Evolutionary conservation across 257 asterid genomes (phyloP).

Genomic region (Scutellaria baicalensis): DNA sequence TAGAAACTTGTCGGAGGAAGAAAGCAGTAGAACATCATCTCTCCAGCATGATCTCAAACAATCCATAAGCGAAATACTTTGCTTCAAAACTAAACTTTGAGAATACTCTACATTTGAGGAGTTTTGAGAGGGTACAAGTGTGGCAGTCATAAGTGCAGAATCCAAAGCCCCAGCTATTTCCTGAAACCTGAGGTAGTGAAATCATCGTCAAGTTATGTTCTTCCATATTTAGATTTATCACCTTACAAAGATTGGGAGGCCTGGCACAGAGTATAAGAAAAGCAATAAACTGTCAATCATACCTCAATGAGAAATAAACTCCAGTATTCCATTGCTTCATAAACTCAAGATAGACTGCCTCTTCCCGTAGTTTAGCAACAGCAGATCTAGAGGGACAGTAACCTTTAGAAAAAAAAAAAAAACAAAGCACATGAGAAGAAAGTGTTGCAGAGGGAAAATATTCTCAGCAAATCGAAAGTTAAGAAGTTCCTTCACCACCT

Average conservation of each 20-base stretch:
- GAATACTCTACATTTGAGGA: slow-evolving; percentile 36
- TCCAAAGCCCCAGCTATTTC: slow-evolving; percentile 97
- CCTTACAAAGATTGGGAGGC: slow-evolving; percentile 16
- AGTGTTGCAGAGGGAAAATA: not conserved
- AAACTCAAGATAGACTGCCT: slow-evolving; percentile 75
- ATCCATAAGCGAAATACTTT: slow-evolving; percentile 73
- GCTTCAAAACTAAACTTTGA: slow-evolving; percentile 54
- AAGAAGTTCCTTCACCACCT: slow-evolving; percentile 39
- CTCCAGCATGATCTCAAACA: slow-evolving; percentile 93
- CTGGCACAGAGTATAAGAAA: not conserved
- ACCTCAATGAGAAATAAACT: slow-evolving; percentile 91
- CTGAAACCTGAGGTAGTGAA: slow-evolving; percentile 71
- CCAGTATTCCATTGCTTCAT: slow-evolving; percentile 94
- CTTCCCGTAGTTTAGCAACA: slow-evolving; percentile 67
- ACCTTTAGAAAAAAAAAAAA: slow-evolving; percentile 44
- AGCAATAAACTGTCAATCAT: not conserved
- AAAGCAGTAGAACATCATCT: slow-evolving; percentile 79
- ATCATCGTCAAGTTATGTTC: slow-evolving; percentile 17
- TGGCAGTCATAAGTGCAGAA: slow-evolving; percentile 63
- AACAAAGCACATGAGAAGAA: slow-evolving; percentile 21
- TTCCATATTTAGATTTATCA: not conserved
- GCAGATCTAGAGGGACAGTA: slow-evolving; percentile 64
- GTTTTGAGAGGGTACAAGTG: slow-evolving; percentile 46
- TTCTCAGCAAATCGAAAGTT: not conserved
- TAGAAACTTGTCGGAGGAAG: slow-evolving; percentile 89